Evolutionary conservation across 1,284 basidiomycete genomes (phyloP).

Genomic region (Chalciporus sp.): DNA sequence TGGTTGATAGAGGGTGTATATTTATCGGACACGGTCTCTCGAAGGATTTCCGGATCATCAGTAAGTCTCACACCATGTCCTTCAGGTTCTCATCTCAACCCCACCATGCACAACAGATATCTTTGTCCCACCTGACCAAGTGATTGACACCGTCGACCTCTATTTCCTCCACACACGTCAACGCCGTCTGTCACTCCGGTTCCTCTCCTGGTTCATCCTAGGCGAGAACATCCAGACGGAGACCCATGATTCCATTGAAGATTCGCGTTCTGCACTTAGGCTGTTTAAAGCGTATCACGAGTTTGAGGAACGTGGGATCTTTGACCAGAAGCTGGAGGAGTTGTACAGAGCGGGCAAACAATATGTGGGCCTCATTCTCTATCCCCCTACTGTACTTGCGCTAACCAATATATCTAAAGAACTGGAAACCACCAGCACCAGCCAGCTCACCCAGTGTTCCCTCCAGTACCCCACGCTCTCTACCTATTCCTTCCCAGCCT

Average conservation of each 20-base stretch:
- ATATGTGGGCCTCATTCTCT: slow-evolving; percentile 48
- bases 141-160: slow-evolving; percentile 96
- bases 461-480: slow-evolving; percentile 1
- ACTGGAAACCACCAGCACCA: slow-evolving; percentile 46
- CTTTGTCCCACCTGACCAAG: slow-evolving; percentile 92
- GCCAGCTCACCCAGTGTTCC: slow-evolving; percentile 14
- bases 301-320: slow-evolving; percentile 76
- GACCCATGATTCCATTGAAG: slow-evolving; percentile 96
- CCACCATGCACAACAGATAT: slow-evolving; percentile 63
- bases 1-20: slow-evolving; percentile 94
- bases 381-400: neutral
- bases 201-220: slow-evolving; percentile 92
- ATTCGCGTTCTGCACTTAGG: slow-evolving; percentile 86
- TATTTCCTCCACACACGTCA: slow-evolving; percentile 85
- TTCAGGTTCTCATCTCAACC: neutral
- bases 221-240: slow-evolving; percentile 91
- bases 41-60: slow-evolving; percentile 99
- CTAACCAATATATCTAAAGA: slow-evolving; percentile 39
- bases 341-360: slow-evolving; percentile 73
- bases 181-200: slow-evolving; percentile 89
- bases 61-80: slow-evolving; percentile 49
- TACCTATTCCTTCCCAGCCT: neutral
- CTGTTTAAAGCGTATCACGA: slow-evolving; percentile 85
- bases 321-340: slow-evolving; percentile 89
- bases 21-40: slow-evolving; percentile 98